These are phyloP conservation scores for Schwanniomyces sp. DNA, from an alignment of 805 yeast species.

Conservation along the genomic window DNA sequence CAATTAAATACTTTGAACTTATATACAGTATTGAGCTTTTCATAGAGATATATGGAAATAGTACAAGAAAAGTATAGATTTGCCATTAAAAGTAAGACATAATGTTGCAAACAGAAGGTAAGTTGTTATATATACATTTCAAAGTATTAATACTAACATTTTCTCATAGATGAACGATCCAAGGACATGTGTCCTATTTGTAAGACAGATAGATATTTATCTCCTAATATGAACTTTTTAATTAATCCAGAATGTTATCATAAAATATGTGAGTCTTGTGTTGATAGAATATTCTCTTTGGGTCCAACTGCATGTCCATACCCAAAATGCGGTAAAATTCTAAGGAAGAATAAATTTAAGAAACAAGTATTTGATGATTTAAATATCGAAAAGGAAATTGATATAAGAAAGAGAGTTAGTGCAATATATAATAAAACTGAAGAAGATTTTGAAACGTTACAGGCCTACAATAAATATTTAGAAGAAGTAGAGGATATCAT, in stretches of 20 bases:
- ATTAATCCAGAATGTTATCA: conserved; percentile 98
- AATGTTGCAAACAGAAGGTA: neutral
- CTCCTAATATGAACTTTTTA: conserved; percentile 88
- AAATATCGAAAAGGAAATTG: conserved; percentile 87
- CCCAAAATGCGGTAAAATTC: conserved; percentile 81
- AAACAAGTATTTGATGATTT: conserved; percentile 91
- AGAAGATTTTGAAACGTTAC: conserved; percentile 62
- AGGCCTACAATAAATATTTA: conserved; percentile 71
- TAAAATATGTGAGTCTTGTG: conserved; percentile 95
- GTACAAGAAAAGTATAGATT: neutral
- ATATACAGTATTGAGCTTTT: neutral
- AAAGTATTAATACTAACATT: conserved; percentile 4
- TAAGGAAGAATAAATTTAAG: conserved; percentile 87
- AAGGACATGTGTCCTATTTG: conserved; percentile 96
- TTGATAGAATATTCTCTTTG: conserved; percentile 86
- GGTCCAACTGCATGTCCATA: conserved; percentile 99
- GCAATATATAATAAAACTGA: conserved; percentile 77
- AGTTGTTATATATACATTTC: neutral
- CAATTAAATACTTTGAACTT: no score
- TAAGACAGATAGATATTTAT: conserved; percentile 88
- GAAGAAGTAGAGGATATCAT: conserved; percentile 83
- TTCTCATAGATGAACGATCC: conserved; percentile 43
- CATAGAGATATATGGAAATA: no score
- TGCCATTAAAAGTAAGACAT: neutral
- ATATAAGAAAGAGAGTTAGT: conserved; percentile 76